A percentile compares a stretch with the other conserved stretches of the same genome.
Conservation (phyloP, 2,329 filamentous ascomycete species). For the Diaporthe eres region DNA sequence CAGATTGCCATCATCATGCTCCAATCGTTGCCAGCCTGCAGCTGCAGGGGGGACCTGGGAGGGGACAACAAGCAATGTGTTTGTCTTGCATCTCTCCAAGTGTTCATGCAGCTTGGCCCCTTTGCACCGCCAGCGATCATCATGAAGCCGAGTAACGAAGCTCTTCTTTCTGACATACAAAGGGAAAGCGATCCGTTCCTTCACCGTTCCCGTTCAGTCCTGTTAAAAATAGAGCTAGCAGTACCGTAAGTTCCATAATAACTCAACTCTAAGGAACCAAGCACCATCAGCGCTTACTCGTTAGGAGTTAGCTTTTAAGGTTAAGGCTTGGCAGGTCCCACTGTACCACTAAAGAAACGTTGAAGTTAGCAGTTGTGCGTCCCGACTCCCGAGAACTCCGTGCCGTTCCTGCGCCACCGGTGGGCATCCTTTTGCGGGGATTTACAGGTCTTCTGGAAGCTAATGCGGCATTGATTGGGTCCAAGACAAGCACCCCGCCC, state of each 20-base stretch:
- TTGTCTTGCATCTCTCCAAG: constrained; percentile 21
- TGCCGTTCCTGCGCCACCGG: constrained; percentile 29
- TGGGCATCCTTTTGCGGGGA: constrained; percentile 28
- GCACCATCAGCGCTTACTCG: background rate
- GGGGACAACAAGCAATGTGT: constrained; percentile 21
- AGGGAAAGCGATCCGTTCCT: too few species aligned
- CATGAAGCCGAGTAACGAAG: background rate
- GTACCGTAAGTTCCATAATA: background rate
- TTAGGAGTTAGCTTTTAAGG: background rate
- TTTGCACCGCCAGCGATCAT: background rate
- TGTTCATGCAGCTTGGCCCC: constrained; percentile 4
- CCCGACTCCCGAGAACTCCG: constrained; percentile 31
- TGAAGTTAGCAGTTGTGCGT: constrained; percentile 3
- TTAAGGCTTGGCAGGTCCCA: constrained; percentile 20
- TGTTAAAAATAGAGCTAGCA: background rate
- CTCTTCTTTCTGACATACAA: background rate
- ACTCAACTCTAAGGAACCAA: background rate
- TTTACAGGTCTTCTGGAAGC: constrained; percentile 23
- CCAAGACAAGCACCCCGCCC: constrained; percentile 26
- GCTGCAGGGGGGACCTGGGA: background rate
- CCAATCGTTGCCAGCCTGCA: background rate
- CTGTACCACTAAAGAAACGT: constrained; percentile 6
- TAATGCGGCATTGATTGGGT: constrained; percentile 31
- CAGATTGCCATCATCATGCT: background rate
- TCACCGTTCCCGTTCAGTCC: background rate